Evolutionary conservation across 1,284 basidiomycete genomes (phyloP).

Genomic region (Sanghuangporus baumii): DNA sequence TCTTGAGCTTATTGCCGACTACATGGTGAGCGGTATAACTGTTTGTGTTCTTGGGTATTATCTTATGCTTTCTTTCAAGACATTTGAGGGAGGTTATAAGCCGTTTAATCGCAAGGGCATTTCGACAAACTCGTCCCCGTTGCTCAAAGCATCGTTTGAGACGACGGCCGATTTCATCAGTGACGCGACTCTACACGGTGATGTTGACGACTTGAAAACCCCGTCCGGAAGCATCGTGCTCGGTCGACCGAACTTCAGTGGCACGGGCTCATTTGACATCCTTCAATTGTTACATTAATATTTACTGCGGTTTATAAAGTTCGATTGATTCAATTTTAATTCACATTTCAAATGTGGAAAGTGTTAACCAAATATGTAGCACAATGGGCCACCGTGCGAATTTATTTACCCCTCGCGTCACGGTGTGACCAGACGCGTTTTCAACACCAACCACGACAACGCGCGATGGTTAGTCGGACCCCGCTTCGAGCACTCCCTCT

Average conservation of each 20-base stretch:
- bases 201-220: constrained; percentile 87
- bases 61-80: constrained; percentile 43
- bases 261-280: constrained; percentile 87
- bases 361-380: not conserved
- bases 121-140: constrained; percentile 84
- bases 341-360: not conserved
- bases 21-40: constrained; percentile 68
- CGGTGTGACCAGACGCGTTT: constrained; percentile 15
- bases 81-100: constrained; percentile 94
- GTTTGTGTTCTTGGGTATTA: not conserved
- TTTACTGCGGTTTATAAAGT: not conserved
- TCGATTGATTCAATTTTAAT: not conserved
- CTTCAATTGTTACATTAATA: constrained; percentile 45
- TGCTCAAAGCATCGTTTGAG: constrained; percentile 97
- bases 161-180: constrained; percentile 95
- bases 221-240: constrained; percentile 92
- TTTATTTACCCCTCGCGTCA: not conserved
- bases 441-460: constrained; percentile 9
- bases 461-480: not conserved
- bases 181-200: constrained; percentile 90
- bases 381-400: not conserved
- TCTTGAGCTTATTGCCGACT: constrained; percentile 96
- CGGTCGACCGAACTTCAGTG: constrained; percentile 76
- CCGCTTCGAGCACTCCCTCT: constrained; percentile 57
- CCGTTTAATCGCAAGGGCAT: constrained; percentile 98